Conservation (phyloP, 2,329 filamentous ascomycete genomes). For the Arthrobotrys sinensis region DNA sequence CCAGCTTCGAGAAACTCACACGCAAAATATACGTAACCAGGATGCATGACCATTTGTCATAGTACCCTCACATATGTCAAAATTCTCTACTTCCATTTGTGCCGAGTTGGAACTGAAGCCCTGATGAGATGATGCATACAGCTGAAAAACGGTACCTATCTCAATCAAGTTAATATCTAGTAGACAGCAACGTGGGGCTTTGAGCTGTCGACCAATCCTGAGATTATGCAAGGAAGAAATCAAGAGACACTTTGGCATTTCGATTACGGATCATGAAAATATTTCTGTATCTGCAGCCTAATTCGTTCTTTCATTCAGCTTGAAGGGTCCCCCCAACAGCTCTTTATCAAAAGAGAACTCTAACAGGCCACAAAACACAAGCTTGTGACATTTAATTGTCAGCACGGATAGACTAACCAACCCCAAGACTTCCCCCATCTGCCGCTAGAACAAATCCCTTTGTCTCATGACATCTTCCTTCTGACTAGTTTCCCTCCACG, state of each 20-base stretch:
- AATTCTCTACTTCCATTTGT: not conserved
- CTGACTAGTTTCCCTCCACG: not conserved
- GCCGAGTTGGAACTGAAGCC: not conserved
- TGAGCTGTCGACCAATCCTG: not conserved
- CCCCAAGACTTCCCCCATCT: slow-evolving; percentile 6
- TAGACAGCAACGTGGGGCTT: not conserved
- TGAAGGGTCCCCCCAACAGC: not conserved
- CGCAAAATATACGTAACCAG: slow-evolving; percentile 8
- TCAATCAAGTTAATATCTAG: not conserved
- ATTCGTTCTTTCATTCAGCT: not conserved
- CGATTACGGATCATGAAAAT: not conserved
- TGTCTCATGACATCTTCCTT: not conserved
- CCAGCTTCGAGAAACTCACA: slow-evolving; percentile 18
- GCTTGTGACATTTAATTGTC: slow-evolving; percentile 18
- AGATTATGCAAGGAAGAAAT: slow-evolving; percentile 5
- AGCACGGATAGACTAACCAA: not conserved
- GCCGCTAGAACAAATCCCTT: slow-evolving; percentile 14
- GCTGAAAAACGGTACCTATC: not conserved
- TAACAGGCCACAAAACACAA: slow-evolving; percentile 27
- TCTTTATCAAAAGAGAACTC: slow-evolving; percentile 2
- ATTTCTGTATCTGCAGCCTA: not conserved
- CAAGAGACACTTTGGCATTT: not conserved
- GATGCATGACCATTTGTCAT: slow-evolving; percentile 10
- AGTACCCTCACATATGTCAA: not conserved
- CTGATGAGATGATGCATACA: not conserved